Evolutionary conservation across 768 basidiomycete genomes (phyloP), one percentile per base, ranked within the genome.

Genomic region (Udeniomyces megalosporus): DNA sequence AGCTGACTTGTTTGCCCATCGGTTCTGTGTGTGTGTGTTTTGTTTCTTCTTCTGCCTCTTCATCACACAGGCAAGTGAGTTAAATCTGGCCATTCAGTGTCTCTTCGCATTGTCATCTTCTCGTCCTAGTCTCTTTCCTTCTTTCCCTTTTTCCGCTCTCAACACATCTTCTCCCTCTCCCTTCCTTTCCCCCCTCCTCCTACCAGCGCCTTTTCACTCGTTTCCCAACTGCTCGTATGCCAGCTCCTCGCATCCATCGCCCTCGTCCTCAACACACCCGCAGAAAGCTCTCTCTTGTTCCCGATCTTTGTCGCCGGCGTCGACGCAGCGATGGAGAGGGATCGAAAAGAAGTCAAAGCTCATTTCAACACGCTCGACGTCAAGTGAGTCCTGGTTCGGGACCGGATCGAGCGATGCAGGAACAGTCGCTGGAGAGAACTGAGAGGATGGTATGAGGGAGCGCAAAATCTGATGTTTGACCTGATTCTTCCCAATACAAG

Each of bases 251-350:
- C 58, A 17, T 54, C 34, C 24, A 65, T 65, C 49, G 50, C 51
- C n/a, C 51, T 60, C 28, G 46, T 65, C 26, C 24, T 65, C n/a
- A 56, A 56, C n/a, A 65, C 63, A 1, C 63, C 63, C 15, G 57
- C 63, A 24, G 63, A 65, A 34, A 54, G 51, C 32, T 46, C 50
- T 31, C 28, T 65, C 31, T 44, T 65, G 29, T 65, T 65, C 32
- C 63, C 63, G 4, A 51, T 65, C 51, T 65, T 65, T 32, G 38
- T 65, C n/a, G 53, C 63, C 26, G 63, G 60, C 12, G 52, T 61
- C 17, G 38, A 63, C 56, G 56, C 62, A 17, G 56, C 62, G 15
- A 63, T 55, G 28, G 55, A 63, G 48, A 50, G 35, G 24, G 62
- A 63, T 42, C 62, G 62, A 15, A 28, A 32, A 14, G 50, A 42